Percentiles rank a stretch among this genome's conserved stretches.
Conservation (phyloP, 495 filamentous ascomycete genomes). For the Neurospora sublineolata region DNA sequence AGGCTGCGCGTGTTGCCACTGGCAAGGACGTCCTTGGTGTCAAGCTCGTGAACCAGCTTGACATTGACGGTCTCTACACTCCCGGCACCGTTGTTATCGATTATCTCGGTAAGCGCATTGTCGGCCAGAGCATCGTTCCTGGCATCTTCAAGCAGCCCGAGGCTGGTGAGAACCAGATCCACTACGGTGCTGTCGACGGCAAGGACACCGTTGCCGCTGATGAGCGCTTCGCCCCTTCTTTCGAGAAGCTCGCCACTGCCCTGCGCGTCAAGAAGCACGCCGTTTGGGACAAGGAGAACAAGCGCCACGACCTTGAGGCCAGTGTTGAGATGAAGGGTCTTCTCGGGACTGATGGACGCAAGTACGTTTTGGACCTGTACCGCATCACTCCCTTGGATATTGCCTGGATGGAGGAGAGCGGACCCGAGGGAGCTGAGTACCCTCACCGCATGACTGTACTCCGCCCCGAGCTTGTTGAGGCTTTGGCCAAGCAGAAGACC, state of each 20-base stretch:
- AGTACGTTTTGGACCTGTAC: conserved; percentile 95
- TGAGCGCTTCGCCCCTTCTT: conserved; percentile 69
- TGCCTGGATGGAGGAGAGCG: conserved; percentile 67
- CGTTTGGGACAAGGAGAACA: conserved; percentile 94
- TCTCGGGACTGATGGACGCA: conserved; percentile 90
- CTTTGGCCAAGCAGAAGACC: conserved; percentile 73
- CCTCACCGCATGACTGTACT: conserved; percentile 94
- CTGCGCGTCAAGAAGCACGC: conserved; percentile 86
- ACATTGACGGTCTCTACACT: conserved; percentile 87
- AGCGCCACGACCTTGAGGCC: conserved; percentile 82
- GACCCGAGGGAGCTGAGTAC: conserved; percentile 46
- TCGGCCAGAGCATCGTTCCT: conserved; percentile 96
- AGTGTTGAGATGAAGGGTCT: conserved; percentile 98
- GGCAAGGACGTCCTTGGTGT: conserved; percentile 95
- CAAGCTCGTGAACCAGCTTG: conserved; percentile 88
- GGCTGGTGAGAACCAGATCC: conserved; percentile 94
- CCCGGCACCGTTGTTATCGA: conserved; percentile 94
- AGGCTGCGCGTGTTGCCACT: conserved; percentile 90
- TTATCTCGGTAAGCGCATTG: conserved; percentile 92
- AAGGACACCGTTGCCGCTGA: conserved; percentile 90
- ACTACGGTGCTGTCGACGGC: conserved; percentile 96
- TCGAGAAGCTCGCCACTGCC: conserved; percentile 79
- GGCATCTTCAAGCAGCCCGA: conserved; percentile 99
- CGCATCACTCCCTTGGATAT: conserved; percentile 88
- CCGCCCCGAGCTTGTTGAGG: conserved; percentile 77